Conservation (phyloP, 352 stramenopile species). For the Phytophthora tubulina region DNA sequence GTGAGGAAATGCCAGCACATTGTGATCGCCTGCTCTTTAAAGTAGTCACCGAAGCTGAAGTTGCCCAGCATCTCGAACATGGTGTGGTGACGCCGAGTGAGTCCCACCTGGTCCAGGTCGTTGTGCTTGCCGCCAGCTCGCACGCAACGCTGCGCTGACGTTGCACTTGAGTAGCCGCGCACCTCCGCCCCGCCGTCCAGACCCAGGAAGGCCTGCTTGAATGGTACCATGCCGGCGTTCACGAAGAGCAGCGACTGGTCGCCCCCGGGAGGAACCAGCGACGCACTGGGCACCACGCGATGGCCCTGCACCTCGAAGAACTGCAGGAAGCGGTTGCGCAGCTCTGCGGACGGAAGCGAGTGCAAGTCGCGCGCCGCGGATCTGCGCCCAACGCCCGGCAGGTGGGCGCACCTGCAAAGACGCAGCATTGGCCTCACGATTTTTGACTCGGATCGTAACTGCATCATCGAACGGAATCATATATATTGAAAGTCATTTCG, state of each 20-base stretch:
- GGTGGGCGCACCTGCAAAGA: conserved; percentile 10
- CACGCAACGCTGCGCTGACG: conserved; percentile 97
- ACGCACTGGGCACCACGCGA: conserved; percentile 68
- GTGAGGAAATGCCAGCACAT: conserved; percentile 96
- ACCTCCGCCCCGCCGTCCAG: conserved; percentile 65
- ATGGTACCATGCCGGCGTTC: conserved; percentile 98
- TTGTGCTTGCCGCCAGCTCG: conserved; percentile 98
- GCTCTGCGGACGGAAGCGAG: conserved; percentile 49
- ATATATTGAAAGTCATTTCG: conserved; percentile 1
- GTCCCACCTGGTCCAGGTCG: conserved; percentile 98
- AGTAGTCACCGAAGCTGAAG: conserved; percentile 98
- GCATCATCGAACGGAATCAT: too few relatives aligned
- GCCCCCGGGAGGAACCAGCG: conserved; percentile 85
- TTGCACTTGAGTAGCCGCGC: conserved; percentile 87
- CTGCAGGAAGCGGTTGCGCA: conserved; percentile 67
- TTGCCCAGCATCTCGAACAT: conserved; percentile 99
- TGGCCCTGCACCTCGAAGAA: conserved; percentile 79
- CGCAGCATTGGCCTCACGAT: conserved; percentile 40
- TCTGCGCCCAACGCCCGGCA: background rate
- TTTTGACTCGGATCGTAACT: conserved; percentile 11
- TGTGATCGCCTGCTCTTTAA: conserved; percentile 96
- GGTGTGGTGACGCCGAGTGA: conserved; percentile 98
- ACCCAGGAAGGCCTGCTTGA: conserved; percentile 91
- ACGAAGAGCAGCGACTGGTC: conserved; percentile 96
- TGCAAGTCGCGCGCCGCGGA: conserved; percentile 44